A percentile compares a stretch with the other conserved stretches of the same genome.
Conservation (phyloP, 2,329 filamentous ascomycete genomes). For the Penicillium sp. region DNA sequence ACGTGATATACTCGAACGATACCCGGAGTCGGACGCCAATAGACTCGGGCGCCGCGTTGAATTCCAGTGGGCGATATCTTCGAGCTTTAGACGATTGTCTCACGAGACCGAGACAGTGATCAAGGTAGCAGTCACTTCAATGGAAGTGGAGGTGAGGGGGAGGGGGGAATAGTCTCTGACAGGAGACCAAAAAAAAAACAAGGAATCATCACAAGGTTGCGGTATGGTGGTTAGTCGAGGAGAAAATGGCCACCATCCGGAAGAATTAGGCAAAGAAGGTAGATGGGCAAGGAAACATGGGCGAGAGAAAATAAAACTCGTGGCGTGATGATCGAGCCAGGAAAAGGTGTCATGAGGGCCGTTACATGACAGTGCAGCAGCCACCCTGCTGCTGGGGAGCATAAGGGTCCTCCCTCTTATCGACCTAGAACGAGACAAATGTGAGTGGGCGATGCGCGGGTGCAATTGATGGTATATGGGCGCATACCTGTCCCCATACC, state of each 20-base stretch:
- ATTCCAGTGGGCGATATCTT: too few species aligned
- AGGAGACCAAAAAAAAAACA: not conserved
- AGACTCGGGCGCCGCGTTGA: too few species aligned
- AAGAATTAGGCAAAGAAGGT: conserved; percentile 17
- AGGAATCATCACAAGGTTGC: conserved; percentile 10
- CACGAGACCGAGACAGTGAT: too few species aligned
- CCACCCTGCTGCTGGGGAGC: conserved; percentile 86
- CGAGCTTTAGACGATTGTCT: not conserved
- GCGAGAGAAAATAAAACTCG: conserved; percentile 7
- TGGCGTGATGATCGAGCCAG: conserved; percentile 17
- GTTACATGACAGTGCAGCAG: conserved; percentile 93
- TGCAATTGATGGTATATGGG: conserved; percentile 9
- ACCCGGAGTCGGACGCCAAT: too few species aligned
- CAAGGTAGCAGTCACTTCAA: too few species aligned
- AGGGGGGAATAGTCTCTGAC: not conserved
- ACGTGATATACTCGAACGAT: too few species aligned
- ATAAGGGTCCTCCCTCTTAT: conserved; percentile 96
- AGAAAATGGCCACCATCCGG: conserved; percentile 6
- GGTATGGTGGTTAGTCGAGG: not conserved
- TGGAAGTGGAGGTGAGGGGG: not conserved
- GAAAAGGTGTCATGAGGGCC: conserved; percentile 23
- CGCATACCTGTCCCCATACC: conserved; percentile 73
- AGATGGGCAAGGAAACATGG: conserved; percentile 7
- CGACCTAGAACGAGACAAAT: conserved; percentile 51
- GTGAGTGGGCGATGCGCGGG: conserved; percentile 13